Conservation (phyloP, 345 rosid genomes). For the Ceriops zippeliana region DNA sequence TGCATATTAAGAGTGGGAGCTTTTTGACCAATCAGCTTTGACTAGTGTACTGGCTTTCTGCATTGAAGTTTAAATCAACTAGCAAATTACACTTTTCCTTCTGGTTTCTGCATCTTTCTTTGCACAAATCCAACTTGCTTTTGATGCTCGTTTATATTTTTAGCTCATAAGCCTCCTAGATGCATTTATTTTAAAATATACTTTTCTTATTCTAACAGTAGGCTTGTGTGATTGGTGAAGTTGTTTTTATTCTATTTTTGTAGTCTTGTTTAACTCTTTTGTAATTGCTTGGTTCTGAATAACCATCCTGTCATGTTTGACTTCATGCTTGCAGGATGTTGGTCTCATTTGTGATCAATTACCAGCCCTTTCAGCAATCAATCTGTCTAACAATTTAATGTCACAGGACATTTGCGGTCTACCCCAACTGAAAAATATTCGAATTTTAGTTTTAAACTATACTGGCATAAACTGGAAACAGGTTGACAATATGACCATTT, state of each 20-base stretch:
- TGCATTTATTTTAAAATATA: no score
- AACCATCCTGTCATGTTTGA: not conserved
- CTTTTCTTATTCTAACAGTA: no score
- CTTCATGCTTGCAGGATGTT: constrained; percentile 51
- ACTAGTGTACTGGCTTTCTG: not conserved
- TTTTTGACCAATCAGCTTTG: not conserved
- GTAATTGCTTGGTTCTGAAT: not conserved
- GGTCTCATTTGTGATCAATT: constrained; percentile 66
- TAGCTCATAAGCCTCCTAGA: no score
- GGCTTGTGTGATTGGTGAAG: not conserved
- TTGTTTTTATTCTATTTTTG: not conserved
- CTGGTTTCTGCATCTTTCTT: no score
- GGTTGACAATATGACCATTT: constrained; percentile 33
- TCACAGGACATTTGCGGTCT: constrained; percentile 37
- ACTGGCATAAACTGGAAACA: constrained; percentile 67
- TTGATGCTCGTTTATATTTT: no score
- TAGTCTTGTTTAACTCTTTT: not conserved
- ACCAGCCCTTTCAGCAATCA: constrained; percentile 57
- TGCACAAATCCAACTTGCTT: no score
- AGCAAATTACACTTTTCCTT: not conserved
- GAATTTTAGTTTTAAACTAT: constrained; percentile 69
- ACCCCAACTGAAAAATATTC: constrained; percentile 51
- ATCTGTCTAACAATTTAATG: constrained; percentile 68
- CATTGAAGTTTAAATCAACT: not conserved
- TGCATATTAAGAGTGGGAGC: not conserved